Conservation (phyloP, 169 alveolate genomes). For the Plasmodium malariae region DNA sequence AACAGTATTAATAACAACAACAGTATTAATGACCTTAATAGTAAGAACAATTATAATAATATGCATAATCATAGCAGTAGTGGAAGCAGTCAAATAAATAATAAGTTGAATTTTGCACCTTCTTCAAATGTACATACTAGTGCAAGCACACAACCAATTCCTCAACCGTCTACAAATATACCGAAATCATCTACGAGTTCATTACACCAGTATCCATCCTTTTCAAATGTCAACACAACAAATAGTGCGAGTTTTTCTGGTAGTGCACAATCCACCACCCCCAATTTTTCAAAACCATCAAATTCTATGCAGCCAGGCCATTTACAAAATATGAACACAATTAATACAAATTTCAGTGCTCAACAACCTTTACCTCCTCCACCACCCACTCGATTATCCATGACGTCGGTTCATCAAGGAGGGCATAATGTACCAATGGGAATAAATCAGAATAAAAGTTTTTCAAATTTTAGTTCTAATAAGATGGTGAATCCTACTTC, state of each 20-base stretch:
- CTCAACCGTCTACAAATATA: neutral
- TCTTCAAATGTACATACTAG: neutral
- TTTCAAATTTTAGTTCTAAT: conserved; percentile 35
- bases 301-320: conserved; percentile 21
- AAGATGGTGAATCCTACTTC: conserved; percentile 27
- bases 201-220: neutral
- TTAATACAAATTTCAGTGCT: conserved; percentile 42
- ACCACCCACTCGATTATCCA: conserved; percentile 47
- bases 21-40: no score
- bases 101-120: conserved; percentile 7
- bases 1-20: no score
- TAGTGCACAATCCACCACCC: neutral
- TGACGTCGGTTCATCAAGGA: conserved; percentile 14
- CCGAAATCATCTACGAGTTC: neutral
- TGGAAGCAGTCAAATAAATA: neutral
- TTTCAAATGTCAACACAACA: neutral
- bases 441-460: conserved; percentile 19
- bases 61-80: no score
- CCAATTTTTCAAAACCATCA: conserved; percentile 14
- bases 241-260: conserved; percentile 4
- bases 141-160: neutral
- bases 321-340: conserved; percentile 32
- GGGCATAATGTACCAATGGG: neutral
- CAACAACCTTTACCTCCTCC: conserved; percentile 40
- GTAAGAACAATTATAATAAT: no score